Conservation (phyloP, 306 rosid species). For the Glycyrrhiza uralensis region DNA sequence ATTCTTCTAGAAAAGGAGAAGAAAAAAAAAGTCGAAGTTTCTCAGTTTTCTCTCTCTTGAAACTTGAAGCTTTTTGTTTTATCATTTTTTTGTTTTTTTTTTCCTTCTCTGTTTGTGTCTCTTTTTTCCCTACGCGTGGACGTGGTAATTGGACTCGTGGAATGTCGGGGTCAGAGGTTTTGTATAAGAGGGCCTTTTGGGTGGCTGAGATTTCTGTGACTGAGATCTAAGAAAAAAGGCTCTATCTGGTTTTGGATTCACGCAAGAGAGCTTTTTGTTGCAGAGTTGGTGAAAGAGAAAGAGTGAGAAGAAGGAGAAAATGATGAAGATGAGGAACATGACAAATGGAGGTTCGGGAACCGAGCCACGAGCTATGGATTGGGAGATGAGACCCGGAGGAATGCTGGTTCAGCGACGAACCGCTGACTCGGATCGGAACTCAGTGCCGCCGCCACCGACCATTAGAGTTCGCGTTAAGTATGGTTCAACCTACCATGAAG, state of each 20-base stretch:
- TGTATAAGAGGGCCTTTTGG: slow-evolving; percentile 24
- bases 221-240: slow-evolving; percentile 54
- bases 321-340: slow-evolving; percentile 78
- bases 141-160: slow-evolving; percentile 37
- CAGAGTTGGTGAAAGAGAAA: background rate
- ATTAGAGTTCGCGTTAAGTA: slow-evolving; percentile 74
- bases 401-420: slow-evolving; percentile 83
- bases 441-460: slow-evolving; percentile 60
- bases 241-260: background rate
- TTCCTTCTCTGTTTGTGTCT: background rate
- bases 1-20: background rate
- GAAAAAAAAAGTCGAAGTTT: slow-evolving; percentile 6
- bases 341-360: slow-evolving; percentile 28
- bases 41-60: slow-evolving; percentile 17
- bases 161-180: slow-evolving; percentile 41
- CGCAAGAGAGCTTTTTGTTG: background rate
- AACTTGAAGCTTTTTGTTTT: slow-evolving; percentile 13
- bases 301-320: slow-evolving; percentile 10
- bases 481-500: slow-evolving; percentile 66
- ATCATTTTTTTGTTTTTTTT: background rate
- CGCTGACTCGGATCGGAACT: slow-evolving; percentile 50
- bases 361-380: slow-evolving; percentile 50
- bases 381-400: slow-evolving; percentile 95
- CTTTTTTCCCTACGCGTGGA: slow-evolving; percentile 24
- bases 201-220: slow-evolving; percentile 36